Evolutionary conservation across 2,329 filamentous ascomycete species (phyloP).

Genomic region (Rhinocladiella similis): DNA sequence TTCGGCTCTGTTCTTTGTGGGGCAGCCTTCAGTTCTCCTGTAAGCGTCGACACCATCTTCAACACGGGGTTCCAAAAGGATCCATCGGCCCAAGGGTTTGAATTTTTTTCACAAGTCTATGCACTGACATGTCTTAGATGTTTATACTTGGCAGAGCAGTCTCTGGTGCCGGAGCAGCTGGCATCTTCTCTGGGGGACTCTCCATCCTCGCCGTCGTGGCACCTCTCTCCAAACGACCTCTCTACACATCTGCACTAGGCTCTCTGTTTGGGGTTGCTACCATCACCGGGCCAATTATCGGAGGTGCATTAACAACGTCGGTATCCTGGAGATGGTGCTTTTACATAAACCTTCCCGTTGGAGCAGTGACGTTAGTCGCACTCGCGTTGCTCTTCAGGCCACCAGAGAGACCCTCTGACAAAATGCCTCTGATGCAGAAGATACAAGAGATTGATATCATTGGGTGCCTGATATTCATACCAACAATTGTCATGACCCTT

Average conservation of each 20-base stretch:
- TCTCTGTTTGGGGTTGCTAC: constrained; percentile 38
- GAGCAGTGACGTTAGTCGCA: constrained; percentile 41
- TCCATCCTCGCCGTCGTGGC: constrained; percentile 38
- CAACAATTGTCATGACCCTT: constrained; percentile 27
- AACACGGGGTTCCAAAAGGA: too few species aligned
- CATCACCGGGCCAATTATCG: constrained; percentile 44
- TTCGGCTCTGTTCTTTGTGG: constrained; percentile 34
- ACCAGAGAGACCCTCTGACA: constrained; percentile 2
- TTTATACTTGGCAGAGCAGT: constrained; percentile 38
- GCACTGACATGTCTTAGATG: constrained; percentile 4
- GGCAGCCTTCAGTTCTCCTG: constrained; percentile 29
- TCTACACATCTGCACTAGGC: constrained; percentile 35
- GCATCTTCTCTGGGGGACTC: constrained; percentile 44
- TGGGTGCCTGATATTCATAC: constrained; percentile 28
- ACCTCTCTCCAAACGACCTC: constrained; percentile 37
- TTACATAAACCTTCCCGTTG: constrained; percentile 47
- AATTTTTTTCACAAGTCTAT: too few species aligned
- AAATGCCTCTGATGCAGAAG: constrained; percentile 6
- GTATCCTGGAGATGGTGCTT: constrained; percentile 38
- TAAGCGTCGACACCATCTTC: too few species aligned
- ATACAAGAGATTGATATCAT: constrained; percentile 27
- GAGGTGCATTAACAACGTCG: constrained; percentile 40
- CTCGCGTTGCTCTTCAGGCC: constrained; percentile 11
- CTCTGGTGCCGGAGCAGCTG: constrained; percentile 35
- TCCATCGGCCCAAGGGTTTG: too few species aligned